Percentiles rank a stretch among this genome's conserved stretches.
Evolutionary conservation across 2,329 filamentous ascomycete genomes (phyloP).

Genomic region (Fusarium longipes): DNA sequence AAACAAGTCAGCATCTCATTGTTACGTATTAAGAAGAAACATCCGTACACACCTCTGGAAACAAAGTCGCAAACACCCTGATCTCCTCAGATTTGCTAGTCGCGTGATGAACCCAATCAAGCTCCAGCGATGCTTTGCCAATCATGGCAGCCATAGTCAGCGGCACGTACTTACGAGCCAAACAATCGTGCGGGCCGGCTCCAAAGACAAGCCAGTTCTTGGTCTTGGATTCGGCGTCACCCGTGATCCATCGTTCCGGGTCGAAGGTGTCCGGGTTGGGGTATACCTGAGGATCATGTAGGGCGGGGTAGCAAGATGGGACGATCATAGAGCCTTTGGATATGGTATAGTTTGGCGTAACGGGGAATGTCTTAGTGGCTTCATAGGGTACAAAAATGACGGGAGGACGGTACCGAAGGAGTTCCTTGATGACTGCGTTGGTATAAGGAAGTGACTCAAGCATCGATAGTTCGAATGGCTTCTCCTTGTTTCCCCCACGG

Average conservation of each 20-base stretch:
- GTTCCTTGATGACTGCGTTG: conserved; percentile 64
- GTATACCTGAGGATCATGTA: conserved; percentile 62
- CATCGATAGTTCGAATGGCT: conserved; percentile 58
- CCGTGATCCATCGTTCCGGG: conserved; percentile 64
- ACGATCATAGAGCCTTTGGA: conserved; percentile 62
- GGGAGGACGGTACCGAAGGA: conserved; percentile 63
- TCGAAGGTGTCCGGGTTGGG: conserved; percentile 60
- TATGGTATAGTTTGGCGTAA: conserved; percentile 60
- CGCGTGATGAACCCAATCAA: conserved; percentile 63
- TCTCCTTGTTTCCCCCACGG: conserved; percentile 55
- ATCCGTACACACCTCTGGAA: conserved; percentile 57
- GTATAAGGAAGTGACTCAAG: conserved; percentile 63
- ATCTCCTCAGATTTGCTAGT: conserved; percentile 63
- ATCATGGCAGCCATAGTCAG: conserved; percentile 64
- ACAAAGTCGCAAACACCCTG: conserved; percentile 60
- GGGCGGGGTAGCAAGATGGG: conserved; percentile 63
- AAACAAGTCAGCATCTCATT: not conserved
- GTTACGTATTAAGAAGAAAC: fast-evolving
- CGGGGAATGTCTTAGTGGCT: conserved; percentile 59
- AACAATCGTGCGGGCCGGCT: conserved; percentile 61
- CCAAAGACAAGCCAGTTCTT: conserved; percentile 68
- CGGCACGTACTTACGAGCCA: conserved; percentile 62
- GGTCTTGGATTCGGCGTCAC: conserved; percentile 61
- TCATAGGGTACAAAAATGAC: conserved; percentile 67
- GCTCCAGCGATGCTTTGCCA: conserved; percentile 61